A percentile compares a stretch with the other conserved stretches of the same genome.
These are phyloP conservation scores for Friedmanniomyces endolithicus DNA, from an alignment of 495 filamentous ascomycete species.

Conservation along the genomic window DNA sequence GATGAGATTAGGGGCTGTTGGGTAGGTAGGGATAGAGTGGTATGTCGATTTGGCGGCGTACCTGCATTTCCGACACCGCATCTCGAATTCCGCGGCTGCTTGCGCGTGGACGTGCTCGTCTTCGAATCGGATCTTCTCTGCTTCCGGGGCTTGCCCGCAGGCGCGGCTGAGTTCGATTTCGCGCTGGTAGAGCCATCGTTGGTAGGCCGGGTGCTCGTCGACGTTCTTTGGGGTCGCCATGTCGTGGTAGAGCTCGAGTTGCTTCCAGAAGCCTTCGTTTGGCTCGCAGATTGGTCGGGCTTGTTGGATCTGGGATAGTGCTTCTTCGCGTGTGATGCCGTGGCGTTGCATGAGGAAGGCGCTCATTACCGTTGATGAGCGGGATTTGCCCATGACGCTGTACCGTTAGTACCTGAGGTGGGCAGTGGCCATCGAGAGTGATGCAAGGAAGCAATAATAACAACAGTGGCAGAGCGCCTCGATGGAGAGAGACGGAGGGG, in stretches of 20 bases:
- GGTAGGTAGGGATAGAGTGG: not conserved
- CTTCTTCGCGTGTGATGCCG: conserved; percentile 44
- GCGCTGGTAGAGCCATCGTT: conserved; percentile 73
- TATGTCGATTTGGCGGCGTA: conserved; percentile 21
- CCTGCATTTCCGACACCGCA: conserved; percentile 44
- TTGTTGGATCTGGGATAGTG: conserved; percentile 49
- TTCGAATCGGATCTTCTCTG: conserved; percentile 63
- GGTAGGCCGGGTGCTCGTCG: conserved; percentile 60
- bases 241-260: conserved; percentile 72
- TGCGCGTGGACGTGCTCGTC: conserved; percentile 48
- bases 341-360: conserved; percentile 69
- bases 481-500: too few relatives aligned
- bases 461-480: too few relatives aligned
- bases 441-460: too few relatives aligned
- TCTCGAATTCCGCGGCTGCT: conserved; percentile 29
- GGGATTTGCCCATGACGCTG: conserved; percentile 93
- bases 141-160: conserved; percentile 52
- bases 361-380: conserved; percentile 70
- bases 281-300: conserved; percentile 65
- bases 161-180: conserved; percentile 63
- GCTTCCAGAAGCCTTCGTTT: conserved; percentile 71
- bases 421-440: too few relatives aligned
- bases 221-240: conserved; percentile 63
- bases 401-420: too few relatives aligned
- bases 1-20: not conserved